These are phyloP conservation scores for Aphanomyces stellatus DNA, from an alignment of 352 stramenopile species.

Conservation along the genomic window DNA sequence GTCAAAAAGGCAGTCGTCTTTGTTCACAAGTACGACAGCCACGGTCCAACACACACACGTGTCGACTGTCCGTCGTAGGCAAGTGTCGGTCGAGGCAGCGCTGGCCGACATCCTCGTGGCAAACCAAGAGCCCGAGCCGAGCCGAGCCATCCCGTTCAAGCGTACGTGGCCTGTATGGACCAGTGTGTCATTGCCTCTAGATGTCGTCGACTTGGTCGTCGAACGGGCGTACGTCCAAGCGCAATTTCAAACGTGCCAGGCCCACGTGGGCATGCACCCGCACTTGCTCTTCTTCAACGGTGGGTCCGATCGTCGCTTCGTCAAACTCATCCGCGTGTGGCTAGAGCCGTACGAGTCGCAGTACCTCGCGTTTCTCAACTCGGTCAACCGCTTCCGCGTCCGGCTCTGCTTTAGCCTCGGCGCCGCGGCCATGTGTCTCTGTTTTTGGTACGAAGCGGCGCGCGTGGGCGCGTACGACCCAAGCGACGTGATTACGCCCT, in stretches of 20 bases:
- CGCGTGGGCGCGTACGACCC: constrained; percentile 35
- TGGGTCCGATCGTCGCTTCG: background rate
- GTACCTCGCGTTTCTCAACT: constrained; percentile 46
- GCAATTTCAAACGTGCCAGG: constrained; percentile 15
- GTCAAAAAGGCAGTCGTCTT: too few relatives aligned
- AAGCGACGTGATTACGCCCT: background rate
- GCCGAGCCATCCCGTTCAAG: too few relatives aligned
- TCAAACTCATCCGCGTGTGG: too few relatives aligned
- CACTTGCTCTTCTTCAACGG: constrained; percentile 18
- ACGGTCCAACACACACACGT: too few relatives aligned
- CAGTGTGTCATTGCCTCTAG: background rate
- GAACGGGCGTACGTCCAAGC: constrained; percentile 10
- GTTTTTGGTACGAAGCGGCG: constrained; percentile 48
- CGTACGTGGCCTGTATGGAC: too few relatives aligned
- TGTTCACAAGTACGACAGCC: too few relatives aligned
- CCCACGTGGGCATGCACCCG: constrained; percentile 18
- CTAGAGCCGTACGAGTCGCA: constrained; percentile 44
- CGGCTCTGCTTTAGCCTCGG: constrained; percentile 53
- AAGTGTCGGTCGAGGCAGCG: background rate
- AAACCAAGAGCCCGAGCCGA: background rate
- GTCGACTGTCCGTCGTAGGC: too few relatives aligned
- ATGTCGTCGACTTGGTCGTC: background rate
- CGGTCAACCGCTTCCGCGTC: constrained; percentile 41
- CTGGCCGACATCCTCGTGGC: background rate
- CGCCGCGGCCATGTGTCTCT: constrained; percentile 36